A percentile compares a stretch with the other conserved stretches of the same genome.
phyloP scores from a whole-genome alignment of 805 yeast species.

The Priceomyces medius region DNA sequence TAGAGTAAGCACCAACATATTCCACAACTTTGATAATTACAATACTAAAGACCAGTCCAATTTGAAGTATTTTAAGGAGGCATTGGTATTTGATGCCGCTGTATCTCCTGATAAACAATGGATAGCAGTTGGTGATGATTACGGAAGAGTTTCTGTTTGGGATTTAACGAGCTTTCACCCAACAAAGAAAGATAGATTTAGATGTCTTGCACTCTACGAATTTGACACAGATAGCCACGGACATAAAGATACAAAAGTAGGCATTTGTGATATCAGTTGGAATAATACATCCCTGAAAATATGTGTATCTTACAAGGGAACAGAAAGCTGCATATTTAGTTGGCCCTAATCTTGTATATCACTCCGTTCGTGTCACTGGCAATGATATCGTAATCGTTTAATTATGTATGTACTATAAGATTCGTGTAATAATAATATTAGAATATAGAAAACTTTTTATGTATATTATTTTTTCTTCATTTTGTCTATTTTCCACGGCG shows the following conservation, averaged over 20 bases:
- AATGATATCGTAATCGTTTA: too few relatives aligned
- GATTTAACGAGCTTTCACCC: conserved; percentile 19
- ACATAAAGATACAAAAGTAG: conserved; percentile 16
- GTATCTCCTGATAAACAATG: conserved; percentile 49
- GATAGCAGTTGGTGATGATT: conserved; percentile 65
- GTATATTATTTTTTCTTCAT: too few relatives aligned
- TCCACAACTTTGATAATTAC: conserved; percentile 24
- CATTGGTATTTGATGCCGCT: conserved; percentile 54
- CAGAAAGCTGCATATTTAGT: conserved; percentile 27
- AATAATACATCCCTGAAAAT: conserved; percentile 24
- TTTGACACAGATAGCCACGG: conserved; percentile 9
- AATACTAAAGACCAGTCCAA: conserved; percentile 13
- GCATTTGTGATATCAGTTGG: conserved; percentile 42
- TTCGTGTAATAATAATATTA: not conserved
- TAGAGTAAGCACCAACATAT: conserved; percentile 7
- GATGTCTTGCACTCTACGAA: conserved; percentile 27
- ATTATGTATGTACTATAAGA: too few relatives aligned
- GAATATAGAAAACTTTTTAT: too few relatives aligned
- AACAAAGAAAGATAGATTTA: conserved; percentile 11
- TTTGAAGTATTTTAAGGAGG: conserved; percentile 33
- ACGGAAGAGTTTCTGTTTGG: conserved; percentile 59
- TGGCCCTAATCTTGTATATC: conserved; percentile 10
- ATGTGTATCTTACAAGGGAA: conserved; percentile 35
- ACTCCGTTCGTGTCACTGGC: too few relatives aligned
- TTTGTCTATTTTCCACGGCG: too few relatives aligned